Percentiles rank a stretch among this genome's conserved stretches.
phyloP scores from a whole-genome alignment of 1,284 basidiomycete species.

The Trichosporon coremiiforme region DNA sequence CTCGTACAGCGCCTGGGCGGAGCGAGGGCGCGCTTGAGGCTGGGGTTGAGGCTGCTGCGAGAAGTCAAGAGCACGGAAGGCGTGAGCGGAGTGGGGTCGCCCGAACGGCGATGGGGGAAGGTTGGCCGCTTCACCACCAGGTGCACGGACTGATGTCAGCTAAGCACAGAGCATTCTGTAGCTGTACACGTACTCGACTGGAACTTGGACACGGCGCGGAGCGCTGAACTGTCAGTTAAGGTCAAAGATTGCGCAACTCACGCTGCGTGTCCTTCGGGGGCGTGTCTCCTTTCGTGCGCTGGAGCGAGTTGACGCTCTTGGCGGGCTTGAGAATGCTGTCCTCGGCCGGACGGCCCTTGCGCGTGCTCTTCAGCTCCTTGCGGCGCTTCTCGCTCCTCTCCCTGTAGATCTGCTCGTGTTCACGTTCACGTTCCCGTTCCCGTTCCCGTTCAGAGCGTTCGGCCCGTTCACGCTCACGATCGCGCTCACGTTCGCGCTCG shows the following conservation, averaged over 20 bases:
- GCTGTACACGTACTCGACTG: background rate
- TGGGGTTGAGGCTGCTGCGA: background rate
- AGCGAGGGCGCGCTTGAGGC: background rate
- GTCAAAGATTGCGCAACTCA: background rate
- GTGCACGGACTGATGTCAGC: constrained; percentile 18
- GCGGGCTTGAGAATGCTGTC: background rate
- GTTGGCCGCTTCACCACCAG: background rate
- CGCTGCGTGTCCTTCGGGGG: constrained; percentile 12
- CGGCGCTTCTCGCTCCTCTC: constrained; percentile 7
- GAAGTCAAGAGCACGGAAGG: constrained; percentile 8
- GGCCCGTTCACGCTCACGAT: too few relatives aligned
- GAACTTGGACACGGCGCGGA: constrained; percentile 6
- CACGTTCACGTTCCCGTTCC: too few relatives aligned
- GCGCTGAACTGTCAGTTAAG: background rate
- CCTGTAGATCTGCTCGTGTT: too few relatives aligned
- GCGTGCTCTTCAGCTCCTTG: constrained; percentile 18
- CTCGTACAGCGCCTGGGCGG: background rate
- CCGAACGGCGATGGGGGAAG: background rate
- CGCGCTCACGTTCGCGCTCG: background rate
- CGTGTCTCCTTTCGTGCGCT: constrained; percentile 1
- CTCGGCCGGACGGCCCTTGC: background rate
- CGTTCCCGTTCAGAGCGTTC: too few relatives aligned
- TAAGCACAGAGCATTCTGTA: background rate
- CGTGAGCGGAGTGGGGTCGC: background rate
- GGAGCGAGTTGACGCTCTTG: constrained; percentile 1